Percentiles rank a stretch among this genome's conserved stretches.
These are phyloP conservation scores for Sugiyamaella floridensis DNA, from an alignment of 805 yeast species.

Conservation along the genomic window DNA sequence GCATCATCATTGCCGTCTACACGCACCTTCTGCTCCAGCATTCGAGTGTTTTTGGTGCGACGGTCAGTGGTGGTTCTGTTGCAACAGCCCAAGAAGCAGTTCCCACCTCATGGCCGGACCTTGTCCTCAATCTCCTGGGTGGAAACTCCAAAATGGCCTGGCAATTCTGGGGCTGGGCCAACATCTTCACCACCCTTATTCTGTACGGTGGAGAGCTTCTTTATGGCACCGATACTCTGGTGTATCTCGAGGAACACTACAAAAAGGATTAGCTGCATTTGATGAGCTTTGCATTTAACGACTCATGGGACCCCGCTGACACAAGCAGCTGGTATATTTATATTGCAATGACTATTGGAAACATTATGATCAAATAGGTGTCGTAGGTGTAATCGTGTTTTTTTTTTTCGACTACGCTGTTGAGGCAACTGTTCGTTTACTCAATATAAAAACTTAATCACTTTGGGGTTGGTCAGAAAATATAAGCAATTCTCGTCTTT, in stretches of 20 bases:
- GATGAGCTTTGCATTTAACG: not conserved
- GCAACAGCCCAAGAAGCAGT: slow-evolving; percentile 22
- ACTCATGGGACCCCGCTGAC: not conserved
- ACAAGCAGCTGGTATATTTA: not conserved
- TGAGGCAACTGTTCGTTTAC: no score
- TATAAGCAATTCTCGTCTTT: slow-evolving; percentile 19
- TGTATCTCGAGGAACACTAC: slow-evolving; percentile 15
- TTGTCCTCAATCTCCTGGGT: slow-evolving; percentile 25
- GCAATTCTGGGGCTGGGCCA: slow-evolving; percentile 97
- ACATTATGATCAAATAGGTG: no score
- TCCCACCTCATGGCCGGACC: not conserved
- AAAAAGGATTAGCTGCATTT: slow-evolving; percentile 11
- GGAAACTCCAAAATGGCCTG: slow-evolving; percentile 49
- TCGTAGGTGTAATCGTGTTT: no score
- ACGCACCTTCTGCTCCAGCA: slow-evolving; percentile 90
- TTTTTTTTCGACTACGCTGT: no score
- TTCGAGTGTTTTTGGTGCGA: slow-evolving; percentile 22
- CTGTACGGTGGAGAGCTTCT: slow-evolving; percentile 74
- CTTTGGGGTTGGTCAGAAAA: slow-evolving; percentile 10
- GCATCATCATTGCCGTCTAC: slow-evolving; percentile 89
- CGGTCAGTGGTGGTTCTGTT: slow-evolving; percentile 1
- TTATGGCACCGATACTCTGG: slow-evolving; percentile 20
- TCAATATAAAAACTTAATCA: not conserved
- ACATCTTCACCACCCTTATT: slow-evolving; percentile 72
- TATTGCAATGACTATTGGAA: not conserved